Base-by-base conservation (phyloP, 164 flowering plant genomes). In the Piper betle region DNA sequence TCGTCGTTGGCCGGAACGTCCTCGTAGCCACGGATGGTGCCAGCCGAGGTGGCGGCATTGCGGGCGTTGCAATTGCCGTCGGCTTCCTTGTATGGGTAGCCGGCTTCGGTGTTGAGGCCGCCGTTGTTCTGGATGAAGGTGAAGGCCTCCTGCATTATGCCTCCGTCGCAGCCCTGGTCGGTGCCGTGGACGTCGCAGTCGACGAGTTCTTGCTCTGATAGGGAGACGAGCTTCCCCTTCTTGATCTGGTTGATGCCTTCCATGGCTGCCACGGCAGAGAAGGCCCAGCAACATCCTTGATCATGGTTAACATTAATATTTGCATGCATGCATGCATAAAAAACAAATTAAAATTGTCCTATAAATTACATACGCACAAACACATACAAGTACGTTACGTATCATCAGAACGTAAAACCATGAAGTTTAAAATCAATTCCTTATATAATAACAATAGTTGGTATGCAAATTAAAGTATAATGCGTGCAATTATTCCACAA, bases 261-360 rank as follows among this genome's bases (percentile, higher is more conserved):
- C 48, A 52, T 59, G 12, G 74, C 77, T 1, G 72, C 79, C 0
- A 73, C 70, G 3, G 72, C 68, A 19, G 76, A 70, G 37, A 75
- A 73, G 1, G 72, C 74, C 76, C 79, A 76, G 19, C 77, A 76
- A 50, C 70, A 12, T 33, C 76, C 78, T 71, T 9, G 5, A 9
- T 8, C 10, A 54, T 19, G 20, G n/a, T 19, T n/a, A n/a, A 11
- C n/a, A 54, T 9, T 54, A 8, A 10, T 9, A 8, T 18, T 46
- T 6, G 9, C n/a, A n/a, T n/a, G n/a, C n/a, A n/a, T n/a, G n/a
- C n/a, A n/a, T n/a, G n/a, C n/a, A n/a, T n/a, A 15, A n/a, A n/a
- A n/a, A n/a, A n/a, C n/a, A n/a, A n/a, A n/a, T n/a, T n/a, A n/a
- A n/a, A n/a, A n/a, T n/a, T n/a, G n/a, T n/a, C n/a, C n/a, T n/a